Base-by-base conservation (phyloP, 179 eudicot genomes). In the Beta macrorhiza region DNA sequence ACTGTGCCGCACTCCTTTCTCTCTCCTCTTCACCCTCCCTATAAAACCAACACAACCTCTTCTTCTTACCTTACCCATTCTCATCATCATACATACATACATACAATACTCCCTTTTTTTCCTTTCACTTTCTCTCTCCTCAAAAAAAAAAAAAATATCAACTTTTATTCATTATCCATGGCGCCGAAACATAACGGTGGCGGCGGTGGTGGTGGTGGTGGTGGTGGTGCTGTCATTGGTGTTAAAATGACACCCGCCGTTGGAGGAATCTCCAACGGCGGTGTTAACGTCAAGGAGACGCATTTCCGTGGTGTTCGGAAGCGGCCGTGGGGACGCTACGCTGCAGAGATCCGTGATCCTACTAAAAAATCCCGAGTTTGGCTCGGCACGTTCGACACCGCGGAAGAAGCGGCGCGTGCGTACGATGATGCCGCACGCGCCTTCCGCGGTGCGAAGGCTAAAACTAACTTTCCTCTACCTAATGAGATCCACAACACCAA, bases 361-460 rank as follows among this genome's bases (percentile, higher is more conserved):
- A 80, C 85, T 32, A 87, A 84, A 79, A 90, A 90, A 74, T 84
- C 84, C 64, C 89, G 94, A 37, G 94, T 91, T 42, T 91, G 94
- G 94, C 89, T 91, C 0, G 94, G 94, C 0, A 91, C 94, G 1
- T 91, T 91, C 56, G 94, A 91, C 62, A 91, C 94, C 17, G 92
- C 94, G 0, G 89, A 86, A 8, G 89, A 91, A 63, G 94, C 94
- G 42, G 94, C 92, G 72, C 89, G 89, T 77, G 91, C 90, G 0
- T 91, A 91, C 55, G 94, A 90, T 58, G 76, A 79, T 9, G 94
- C 94, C 10, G 94, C 94, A 29, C 85, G 90, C 55, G 84, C 86
- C 29, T 89, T 91, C 72, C 92, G 94, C 12, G 94, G 94, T 7
- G 82, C 78, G 12, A 91, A 90, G 81, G 94, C 94, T 0, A 91